Base-by-base conservation (phyloP, 768 basidiomycete species). In the Infundibulicybe gibba region DNA sequence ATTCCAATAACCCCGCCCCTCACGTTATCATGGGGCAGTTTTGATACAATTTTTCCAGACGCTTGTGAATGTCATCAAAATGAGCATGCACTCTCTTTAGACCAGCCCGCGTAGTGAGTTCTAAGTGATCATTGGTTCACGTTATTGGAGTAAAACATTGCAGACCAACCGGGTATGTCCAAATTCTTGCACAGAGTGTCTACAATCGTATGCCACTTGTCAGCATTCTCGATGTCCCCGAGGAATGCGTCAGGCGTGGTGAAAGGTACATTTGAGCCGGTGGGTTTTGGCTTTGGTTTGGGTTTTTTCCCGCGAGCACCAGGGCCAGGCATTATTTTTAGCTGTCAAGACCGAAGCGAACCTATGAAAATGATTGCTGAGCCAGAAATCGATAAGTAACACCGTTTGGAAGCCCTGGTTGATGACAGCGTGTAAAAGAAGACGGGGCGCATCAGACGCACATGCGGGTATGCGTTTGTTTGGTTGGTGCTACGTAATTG, bases 51-150 rank as follows among this genome's bases (percentile, higher is more conserved):
- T 64, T 63, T 40, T 83, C 75, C 19, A 85, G 68, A 20, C 68
- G 69, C 13, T 61, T 55, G 49, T 76, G 80, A 32, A 83, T 71
- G 2, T 62, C 63, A 37, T 74, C 72, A 54, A 87, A 85, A 53
- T 78, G 73, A 30, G 67, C 62, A 56, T 85, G 80, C 5, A 84
- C 68, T 54, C 78, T 81, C 61, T 82, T 86, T 50, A 87, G 62
- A 11, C 82, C 83, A 55, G 70, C 76, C 25, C 80, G 68, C 12
- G 66, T 76, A 5, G 70, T 67, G 14, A 85, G 63, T 57, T 85
- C 84, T 85, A 50, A 11, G 48, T 10, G 34, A 37, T 49, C 4
- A 8, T 16, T 14, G 15, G 6, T 34, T 6, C 19, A 6, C 35
- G 38, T 19, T 2, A 38, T n/a, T 25, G 31, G 38, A 32, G 35